Evolutionary conservation across 805 yeast species (phyloP).

Genomic region (Starmera caribaea): DNA sequence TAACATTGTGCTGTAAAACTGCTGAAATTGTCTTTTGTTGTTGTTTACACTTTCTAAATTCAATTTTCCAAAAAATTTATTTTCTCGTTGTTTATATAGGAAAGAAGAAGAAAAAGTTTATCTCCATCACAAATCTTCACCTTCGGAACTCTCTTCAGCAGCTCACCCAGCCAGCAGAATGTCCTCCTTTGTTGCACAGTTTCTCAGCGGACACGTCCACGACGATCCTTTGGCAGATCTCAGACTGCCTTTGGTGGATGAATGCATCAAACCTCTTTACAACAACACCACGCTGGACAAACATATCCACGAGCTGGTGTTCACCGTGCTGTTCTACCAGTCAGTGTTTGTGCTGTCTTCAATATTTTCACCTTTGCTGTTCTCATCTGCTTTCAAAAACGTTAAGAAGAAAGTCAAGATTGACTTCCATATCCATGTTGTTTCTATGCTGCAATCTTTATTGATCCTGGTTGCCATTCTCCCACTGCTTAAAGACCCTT

Average conservation of each 20-base stretch:
- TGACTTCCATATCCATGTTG: conserved; percentile 80
- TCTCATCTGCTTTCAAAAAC: conserved; percentile 12
- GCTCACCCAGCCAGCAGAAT: too few relatives aligned
- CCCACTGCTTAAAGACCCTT: conserved; percentile 54
- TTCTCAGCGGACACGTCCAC: conserved; percentile 1
- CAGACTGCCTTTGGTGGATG: conserved; percentile 20
- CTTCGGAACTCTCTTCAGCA: too few relatives aligned
- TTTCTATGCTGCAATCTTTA: conserved; percentile 75
- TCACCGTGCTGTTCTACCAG: conserved; percentile 20
- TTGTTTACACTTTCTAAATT: too few relatives aligned
- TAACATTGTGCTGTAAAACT: too few relatives aligned
- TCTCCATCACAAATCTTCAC: too few relatives aligned
- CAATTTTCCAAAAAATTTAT: too few relatives aligned
- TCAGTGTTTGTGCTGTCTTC: conserved; percentile 15
- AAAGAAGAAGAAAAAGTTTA: too few relatives aligned
- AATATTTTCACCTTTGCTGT: conserved; percentile 13
- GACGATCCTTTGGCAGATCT: conserved; percentile 18
- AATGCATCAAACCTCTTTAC: conserved; percentile 16
- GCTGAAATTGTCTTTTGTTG: too few relatives aligned
- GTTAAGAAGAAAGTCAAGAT: conserved; percentile 36
- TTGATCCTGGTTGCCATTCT: conserved; percentile 46
- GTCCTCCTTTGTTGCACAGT: not conserved
- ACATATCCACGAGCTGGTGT: conserved; percentile 25
- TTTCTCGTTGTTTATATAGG: too few relatives aligned
- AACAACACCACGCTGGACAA: conserved; percentile 11